Percentiles rank a stretch among this genome's conserved stretches.
Evolutionary conservation across 371 early-diverging fungal species (phyloP).

Genomic region (Zancudomyces culisetae): DNA sequence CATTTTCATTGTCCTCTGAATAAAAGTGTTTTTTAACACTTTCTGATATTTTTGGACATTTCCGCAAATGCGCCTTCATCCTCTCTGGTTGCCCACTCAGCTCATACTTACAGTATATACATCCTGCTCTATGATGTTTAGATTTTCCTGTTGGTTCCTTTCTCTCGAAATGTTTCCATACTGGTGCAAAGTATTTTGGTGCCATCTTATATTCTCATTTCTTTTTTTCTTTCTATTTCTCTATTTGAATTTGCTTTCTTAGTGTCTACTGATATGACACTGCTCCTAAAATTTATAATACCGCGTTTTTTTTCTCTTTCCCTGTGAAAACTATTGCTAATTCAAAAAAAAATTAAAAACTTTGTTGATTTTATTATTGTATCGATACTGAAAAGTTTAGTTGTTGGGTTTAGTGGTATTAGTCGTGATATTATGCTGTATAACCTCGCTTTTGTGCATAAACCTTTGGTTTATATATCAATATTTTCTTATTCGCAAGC

Average conservation of each 20-base stretch:
- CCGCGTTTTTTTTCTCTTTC: no score
- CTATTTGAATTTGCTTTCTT: not conserved
- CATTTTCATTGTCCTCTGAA: not conserved
- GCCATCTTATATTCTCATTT: slow-evolving; percentile 10
- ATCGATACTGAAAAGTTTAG: no score
- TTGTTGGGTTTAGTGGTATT: no score
- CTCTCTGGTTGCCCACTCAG: slow-evolving; percentile 24
- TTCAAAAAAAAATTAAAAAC: no score
- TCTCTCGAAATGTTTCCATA: slow-evolving; percentile 25
- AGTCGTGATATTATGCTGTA: no score
- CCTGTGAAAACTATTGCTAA: no score
- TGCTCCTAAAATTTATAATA: no score
- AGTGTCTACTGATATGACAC: not conserved
- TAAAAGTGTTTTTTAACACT: not conserved
- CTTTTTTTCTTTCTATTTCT: not conserved
- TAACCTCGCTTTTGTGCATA: no score
- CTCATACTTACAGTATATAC: slow-evolving; percentile 22
- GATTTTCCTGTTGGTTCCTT: slow-evolving; percentile 24
- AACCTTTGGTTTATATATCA: no score
- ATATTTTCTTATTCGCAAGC: no score
- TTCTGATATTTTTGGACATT: not conserved
- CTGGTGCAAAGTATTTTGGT: slow-evolving; percentile 26
- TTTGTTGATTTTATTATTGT: no score
- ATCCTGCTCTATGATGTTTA: slow-evolving; percentile 23
- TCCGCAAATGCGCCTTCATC: slow-evolving; percentile 20